Evolutionary conservation across 352 stramenopile genomes (phyloP), one percentile per base, ranked within the genome.

Genomic region (Phytophthora boehmeriae): DNA sequence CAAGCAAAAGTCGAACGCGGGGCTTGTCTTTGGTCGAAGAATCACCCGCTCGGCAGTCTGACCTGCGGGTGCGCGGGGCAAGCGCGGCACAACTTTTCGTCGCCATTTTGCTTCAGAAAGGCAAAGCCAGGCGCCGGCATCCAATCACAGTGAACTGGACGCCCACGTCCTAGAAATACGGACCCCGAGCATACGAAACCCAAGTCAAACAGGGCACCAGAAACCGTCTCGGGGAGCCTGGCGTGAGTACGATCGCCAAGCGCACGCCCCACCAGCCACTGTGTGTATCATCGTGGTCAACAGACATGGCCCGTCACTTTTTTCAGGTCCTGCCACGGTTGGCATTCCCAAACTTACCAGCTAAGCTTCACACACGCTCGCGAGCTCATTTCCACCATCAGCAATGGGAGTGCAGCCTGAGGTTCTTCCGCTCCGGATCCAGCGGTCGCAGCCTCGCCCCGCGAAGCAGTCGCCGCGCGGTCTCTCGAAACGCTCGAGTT

Each of bases 221-320:
- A 23, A n/a, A 68, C 17, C 50, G 38, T 56, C 19, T 22, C 58
- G 11, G 38, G 34, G 35, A 42, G 23, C 44, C 60, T 62, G 52
- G 44, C 45, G 47, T 54, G 44, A 38, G 17, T 19, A 27, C 34
- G 39, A 20, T 22, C 25, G 39, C n/a, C 44, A 27, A 13, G 16
- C 28, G 28, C 57, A 30, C 25, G 25, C 25, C 25, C 25, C 45
- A 45, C 63, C 59, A 53, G 52, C 38, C 54, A 51, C 10, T 39
- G 43, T 20, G 39, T 45, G 22, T 35, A 14, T 11, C 44, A 51
- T 51, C 44, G 11, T 44, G 34, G 55, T 73, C 54, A 70, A 66
- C 43, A 35, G 32, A 43, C 11, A 44, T 64, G 69, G 57, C 69
- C 64, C 64, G 69, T 77, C 69, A 59, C 69, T 74, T 77, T n/a